phyloP scores from a whole-genome alignment of 176 grass and related monocot species.

The Urochloa ruziziensis region DNA sequence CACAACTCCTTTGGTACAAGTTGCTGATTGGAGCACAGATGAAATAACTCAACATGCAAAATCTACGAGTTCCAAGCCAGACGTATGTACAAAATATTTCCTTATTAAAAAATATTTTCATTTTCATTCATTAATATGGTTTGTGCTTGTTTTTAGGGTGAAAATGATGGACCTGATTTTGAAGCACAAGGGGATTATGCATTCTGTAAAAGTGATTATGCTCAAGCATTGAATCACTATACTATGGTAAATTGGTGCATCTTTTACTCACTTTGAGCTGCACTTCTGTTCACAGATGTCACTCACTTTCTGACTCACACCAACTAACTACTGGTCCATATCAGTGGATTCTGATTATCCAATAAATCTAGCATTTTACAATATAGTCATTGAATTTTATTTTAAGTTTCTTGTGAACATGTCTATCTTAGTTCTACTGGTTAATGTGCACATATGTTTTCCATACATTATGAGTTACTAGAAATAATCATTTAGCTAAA shows the following conservation, averaged over 20 bases:
- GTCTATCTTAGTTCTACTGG: background rate
- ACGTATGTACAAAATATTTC: background rate
- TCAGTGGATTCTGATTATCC: background rate
- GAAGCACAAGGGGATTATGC: conserved; percentile 4
- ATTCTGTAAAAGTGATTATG: conserved; percentile 15
- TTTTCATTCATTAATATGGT: background rate
- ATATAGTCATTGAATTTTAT: background rate
- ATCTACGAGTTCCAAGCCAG: background rate
- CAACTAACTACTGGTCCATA: background rate
- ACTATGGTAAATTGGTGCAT: conserved; percentile 11
- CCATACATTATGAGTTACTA: background rate
- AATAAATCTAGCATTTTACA: background rate
- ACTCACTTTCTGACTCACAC: background rate
- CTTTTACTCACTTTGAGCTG: background rate
- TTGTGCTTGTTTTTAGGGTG: conserved; percentile 21
- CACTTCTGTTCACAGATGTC: background rate
- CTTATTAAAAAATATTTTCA: background rate
- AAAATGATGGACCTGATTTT: background rate
- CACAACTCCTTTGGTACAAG: background rate
- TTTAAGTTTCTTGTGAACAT: background rate
- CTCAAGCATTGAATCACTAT: conserved; percentile 11
- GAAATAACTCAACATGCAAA: background rate
- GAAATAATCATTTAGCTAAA: background rate
- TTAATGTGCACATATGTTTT: background rate
- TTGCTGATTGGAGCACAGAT: background rate